Percentiles rank a stretch among this genome's conserved stretches.
These are phyloP conservation scores for Penicillium robsamsonii DNA, from an alignment of 495 filamentous ascomycete species.

Conservation along the genomic window DNA sequence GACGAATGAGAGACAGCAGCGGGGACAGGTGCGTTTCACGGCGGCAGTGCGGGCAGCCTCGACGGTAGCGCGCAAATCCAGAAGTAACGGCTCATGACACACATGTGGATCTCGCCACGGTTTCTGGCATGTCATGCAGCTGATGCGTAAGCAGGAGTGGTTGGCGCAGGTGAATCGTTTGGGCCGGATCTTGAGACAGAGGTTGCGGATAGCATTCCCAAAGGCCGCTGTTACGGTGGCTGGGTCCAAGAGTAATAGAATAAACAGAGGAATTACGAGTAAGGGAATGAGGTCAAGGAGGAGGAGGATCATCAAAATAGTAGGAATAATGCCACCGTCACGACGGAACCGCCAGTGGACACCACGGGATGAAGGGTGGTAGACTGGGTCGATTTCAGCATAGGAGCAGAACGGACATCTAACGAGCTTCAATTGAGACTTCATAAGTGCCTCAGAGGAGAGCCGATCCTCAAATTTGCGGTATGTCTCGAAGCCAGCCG, in stretches of 20 bases:
- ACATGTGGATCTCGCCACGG: slow-evolving; percentile 65
- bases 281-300: slow-evolving; percentile 53
- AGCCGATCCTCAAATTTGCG: slow-evolving; percentile 73
- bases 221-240: slow-evolving; percentile 42
- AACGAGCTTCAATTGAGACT: slow-evolving; percentile 70
- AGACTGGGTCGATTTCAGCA: slow-evolving; percentile 80
- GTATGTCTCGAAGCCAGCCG: slow-evolving; percentile 65
- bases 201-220: slow-evolving; percentile 55
- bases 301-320: slow-evolving; percentile 35
- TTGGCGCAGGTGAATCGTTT: slow-evolving; percentile 73
- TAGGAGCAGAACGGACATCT: slow-evolving; percentile 90
- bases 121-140: slow-evolving; percentile 73
- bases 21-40: slow-evolving; percentile 91
- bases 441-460: slow-evolving; percentile 66
- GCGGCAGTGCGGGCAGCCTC: slow-evolving; percentile 90
- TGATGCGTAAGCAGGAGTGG: slow-evolving; percentile 60
- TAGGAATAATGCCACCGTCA: slow-evolving; percentile 39
- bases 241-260: slow-evolving; percentile 41
- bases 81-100: slow-evolving; percentile 60
- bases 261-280: slow-evolving; percentile 48
- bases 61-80: slow-evolving; percentile 79
- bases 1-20: slow-evolving; percentile 85
- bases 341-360: slow-evolving; percentile 51
- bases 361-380: slow-evolving; percentile 51
- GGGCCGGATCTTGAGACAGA: slow-evolving; percentile 62